Conservation (phyloP, 2,329 filamentous ascomycete genomes). For the Ceratocystiopsis sp. region DNA sequence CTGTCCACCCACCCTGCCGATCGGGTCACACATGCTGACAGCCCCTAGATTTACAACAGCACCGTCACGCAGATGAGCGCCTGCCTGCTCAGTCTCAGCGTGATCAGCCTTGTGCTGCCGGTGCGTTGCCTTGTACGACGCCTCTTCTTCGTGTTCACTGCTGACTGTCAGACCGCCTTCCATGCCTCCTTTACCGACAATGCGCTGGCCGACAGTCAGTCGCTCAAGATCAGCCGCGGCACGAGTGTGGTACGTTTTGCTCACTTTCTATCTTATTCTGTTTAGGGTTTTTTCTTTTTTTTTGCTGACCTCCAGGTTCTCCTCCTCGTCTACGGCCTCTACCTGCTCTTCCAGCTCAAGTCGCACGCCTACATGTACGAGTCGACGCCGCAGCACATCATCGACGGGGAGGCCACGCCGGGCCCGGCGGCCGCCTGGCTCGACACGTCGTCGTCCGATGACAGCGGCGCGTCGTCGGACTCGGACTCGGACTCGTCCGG, state of each 20-base stretch:
- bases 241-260: conserved; percentile 47
- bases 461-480: conserved; percentile 12
- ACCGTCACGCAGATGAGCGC: conserved; percentile 82
- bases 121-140: background rate
- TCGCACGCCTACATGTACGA: conserved; percentile 52
- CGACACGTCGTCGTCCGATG: conserved; percentile 28
- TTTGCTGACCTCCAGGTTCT: conserved; percentile 24
- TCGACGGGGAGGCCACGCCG: conserved; percentile 44
- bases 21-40: background rate
- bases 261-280: too few relatives aligned
- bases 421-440: conserved; percentile 51
- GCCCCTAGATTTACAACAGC: conserved; percentile 64
- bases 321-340: conserved; percentile 53
- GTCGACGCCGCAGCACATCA: conserved; percentile 51
- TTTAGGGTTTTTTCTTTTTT: conserved; percentile 27
- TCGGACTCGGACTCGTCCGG: conserved; percentile 25
- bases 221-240: conserved; percentile 58
- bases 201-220: conserved; percentile 36
- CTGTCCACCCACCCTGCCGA: background rate
- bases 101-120: conserved; percentile 21
- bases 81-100: conserved; percentile 49
- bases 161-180: conserved; percentile 26
- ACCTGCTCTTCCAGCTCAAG: conserved; percentile 61
- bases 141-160: background rate
- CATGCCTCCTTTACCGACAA: conserved; percentile 52